Base-by-base conservation (phyloP, 805 yeast species). In the Isabelozyma rhagii region DNA sequence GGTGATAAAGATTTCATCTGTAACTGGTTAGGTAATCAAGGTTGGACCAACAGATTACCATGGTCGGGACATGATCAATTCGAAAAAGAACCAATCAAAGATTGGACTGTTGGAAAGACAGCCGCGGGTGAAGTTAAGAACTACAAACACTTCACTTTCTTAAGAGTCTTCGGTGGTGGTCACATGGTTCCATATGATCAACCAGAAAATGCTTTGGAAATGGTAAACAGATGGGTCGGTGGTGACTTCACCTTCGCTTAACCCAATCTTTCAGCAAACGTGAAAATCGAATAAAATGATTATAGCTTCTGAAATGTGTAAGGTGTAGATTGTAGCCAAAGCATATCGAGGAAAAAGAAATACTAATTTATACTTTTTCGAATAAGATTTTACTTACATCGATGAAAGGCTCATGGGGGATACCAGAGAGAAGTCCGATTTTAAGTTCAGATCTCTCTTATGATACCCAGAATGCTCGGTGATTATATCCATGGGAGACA, bases 161-260 rank as follows among this genome's bases (percentile, higher is more conserved):
- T 89, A 69, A 81, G 97, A 68, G 83, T 91, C 8, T 91, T 77
- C 62, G 94, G 82, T 51, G 97, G 93, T 48, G 97, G 97, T 25
- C 97, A 92, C 71, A 91, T 92, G 97, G 96, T 89, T 55, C 97
- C 97, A 18, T 86, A 75, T 62, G 91, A 92, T 69, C 94, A 87
- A 73, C 96, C 97, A 34, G 84, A 81, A 61, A 77, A 78, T 60
- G 74, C 96, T 3, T 75, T 87, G 54, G 91, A 82, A 49, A 84
- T 92, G 91, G 81, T 92, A 55, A 87, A 89, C 75, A 79, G 87
- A 67, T 92, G 97, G 97, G 69, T 89, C 47, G 56, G 71, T 43
- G 96, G 93, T 43, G 85, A 87, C 41, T 39, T 5, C 18, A 15
- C 41, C 5, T 39, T 39, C 41, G 14, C 14, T 18, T 18, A 41